Conservation (phyloP, 2,329 filamentous ascomycete species). For the Alternaria sp. region DNA sequence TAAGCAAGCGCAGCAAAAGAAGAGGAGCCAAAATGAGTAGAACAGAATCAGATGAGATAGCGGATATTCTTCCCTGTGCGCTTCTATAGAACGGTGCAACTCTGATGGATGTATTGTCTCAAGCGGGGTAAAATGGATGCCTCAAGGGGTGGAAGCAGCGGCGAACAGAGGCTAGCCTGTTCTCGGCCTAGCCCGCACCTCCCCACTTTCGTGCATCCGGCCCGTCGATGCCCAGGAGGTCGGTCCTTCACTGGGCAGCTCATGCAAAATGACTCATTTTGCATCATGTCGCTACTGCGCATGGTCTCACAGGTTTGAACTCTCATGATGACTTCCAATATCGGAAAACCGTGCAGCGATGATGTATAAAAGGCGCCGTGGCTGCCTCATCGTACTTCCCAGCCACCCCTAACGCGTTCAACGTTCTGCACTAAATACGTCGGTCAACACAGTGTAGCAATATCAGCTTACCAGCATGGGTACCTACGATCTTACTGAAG, state of each 20-base stretch:
- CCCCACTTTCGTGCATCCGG: neutral
- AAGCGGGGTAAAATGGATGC: neutral
- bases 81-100: neutral
- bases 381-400: neutral
- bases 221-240: neutral
- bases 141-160: neutral
- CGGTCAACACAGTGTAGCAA: neutral
- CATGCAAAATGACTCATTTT: constrained; percentile 36
- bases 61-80: neutral
- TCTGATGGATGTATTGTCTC: neutral
- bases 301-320: too few relatives aligned
- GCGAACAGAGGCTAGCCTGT: neutral
- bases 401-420: neutral
- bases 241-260: constrained; percentile 1
- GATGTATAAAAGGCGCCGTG: neutral
- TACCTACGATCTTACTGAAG: constrained; percentile 23
- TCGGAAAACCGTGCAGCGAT: neutral
- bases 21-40: neutral
- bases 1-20: neutral
- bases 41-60: neutral
- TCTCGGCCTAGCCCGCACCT: neutral
- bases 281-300: constrained; percentile 14
- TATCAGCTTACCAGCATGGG: neutral
- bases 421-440: neutral
- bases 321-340: neutral